phyloP scores from a whole-genome alignment of 805 yeast species.

The Isabelozyma heimii region DNA sequence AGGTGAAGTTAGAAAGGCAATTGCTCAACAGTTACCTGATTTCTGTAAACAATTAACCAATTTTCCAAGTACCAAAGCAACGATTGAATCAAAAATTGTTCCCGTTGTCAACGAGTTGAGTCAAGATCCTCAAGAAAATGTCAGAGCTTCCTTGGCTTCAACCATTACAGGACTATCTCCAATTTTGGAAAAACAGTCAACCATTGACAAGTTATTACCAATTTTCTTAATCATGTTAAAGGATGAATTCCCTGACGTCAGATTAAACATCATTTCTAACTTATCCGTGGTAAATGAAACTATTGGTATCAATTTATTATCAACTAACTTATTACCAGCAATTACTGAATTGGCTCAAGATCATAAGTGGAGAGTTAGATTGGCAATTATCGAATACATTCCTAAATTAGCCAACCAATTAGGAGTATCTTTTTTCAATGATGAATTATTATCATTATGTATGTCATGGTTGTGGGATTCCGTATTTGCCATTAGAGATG shows the following conservation, averaged over 20 bases:
- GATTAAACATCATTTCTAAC: conserved; percentile 90
- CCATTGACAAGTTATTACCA: conserved; percentile 80
- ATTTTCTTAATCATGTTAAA: conserved; percentile 89
- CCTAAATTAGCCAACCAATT: conserved; percentile 92
- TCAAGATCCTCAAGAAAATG: conserved; percentile 89
- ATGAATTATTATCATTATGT: conserved; percentile 84
- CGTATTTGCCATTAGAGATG: conserved; percentile 93
- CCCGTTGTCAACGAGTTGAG: conserved; percentile 83
- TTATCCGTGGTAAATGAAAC: conserved; percentile 90
- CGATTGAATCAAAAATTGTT: conserved; percentile 66
- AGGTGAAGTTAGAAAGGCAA: conserved; percentile 95
- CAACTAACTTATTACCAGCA: conserved; percentile 90
- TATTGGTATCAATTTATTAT: conserved; percentile 83
- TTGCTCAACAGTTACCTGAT: conserved; percentile 86
- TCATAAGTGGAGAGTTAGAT: conserved; percentile 94
- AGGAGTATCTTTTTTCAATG: conserved; percentile 90
- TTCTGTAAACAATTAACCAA: conserved; percentile 53
- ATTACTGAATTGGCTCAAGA: conserved; percentile 95
- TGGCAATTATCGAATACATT: conserved; percentile 94
- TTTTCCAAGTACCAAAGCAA: conserved; percentile 34
- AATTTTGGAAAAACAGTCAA: conserved; percentile 76
- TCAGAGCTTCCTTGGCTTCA: conserved; percentile 87
- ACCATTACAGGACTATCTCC: conserved; percentile 87
- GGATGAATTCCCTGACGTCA: conserved; percentile 95
- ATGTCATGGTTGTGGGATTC: conserved; percentile 99